Evolutionary conservation across 805 yeast species (phyloP), one percentile per base, ranked within the genome.

Genomic region (Yamadazyma sp.): DNA sequence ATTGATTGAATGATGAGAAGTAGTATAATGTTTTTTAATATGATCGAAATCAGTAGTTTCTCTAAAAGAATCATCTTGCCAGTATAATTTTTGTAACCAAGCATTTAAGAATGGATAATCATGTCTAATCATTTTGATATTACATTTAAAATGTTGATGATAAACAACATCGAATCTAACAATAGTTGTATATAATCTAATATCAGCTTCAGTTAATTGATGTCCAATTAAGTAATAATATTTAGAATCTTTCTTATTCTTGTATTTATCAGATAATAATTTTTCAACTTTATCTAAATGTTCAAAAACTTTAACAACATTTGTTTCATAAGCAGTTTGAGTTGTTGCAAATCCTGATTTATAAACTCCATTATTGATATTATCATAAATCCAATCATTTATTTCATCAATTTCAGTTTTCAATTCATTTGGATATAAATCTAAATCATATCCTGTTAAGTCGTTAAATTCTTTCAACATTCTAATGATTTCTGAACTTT

Each of bases 121-220:
- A 44, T 64, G 55, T 54, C 96, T 76, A 50, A 91, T 84, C 69
- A 80, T 82, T 31, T 80, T 80, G 42, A 87, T 59, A 60, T 91
- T 91, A 60, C 96, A 86, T 64, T 91, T 93, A 76, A 91, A 93
- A 60, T 91, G 97, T 60, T 89, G 96, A 35, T 83, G 91, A 55
- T 91, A 91, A 15, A 88, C 95, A 1, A 94, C 84, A 58, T 91
- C 98, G 52, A 91, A 91, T 50, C 98, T 77, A 28, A 87, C 70
- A 40, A 91, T 80, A 2, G 98, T 91, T 16, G 96, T 79, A 65
- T 65, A 91, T 32, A 91, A 74, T 45, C 97, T 73, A 39, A 91
- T 70, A 58, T 91, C 98, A 5, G 95, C 95, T 63, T 91, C 96
- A 2, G 97, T 89, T 36, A 91, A 62, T 30, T 60, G 65, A 37